Evolutionary conservation across 805 yeast species (phyloP), one percentile per base, ranked within the genome.

Genomic region (Lipomyces chichibuensis): DNA sequence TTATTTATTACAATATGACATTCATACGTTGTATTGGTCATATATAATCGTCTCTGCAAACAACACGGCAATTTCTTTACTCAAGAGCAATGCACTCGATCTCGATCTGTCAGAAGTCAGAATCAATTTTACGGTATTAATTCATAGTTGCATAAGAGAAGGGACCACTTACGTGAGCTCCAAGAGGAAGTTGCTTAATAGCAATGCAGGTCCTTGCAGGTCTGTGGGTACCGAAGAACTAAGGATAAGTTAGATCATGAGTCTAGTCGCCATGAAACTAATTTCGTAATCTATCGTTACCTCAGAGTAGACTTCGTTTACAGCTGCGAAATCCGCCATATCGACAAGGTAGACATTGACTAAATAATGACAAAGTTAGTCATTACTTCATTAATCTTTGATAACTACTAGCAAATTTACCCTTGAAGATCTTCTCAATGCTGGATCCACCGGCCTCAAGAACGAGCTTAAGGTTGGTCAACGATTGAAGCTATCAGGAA

Each of bases 161-260:
- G 8, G 14, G 13, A 27, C 43, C 60, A 76, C 78, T 32, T 72
- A 82, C 83, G 69, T 86, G 90, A 69, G 87, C 91, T 69, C 92
- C 92, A 79, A 95, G 85, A 69, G 99, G 99, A 74, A 95, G 87
- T 70, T 86, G 87, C 80, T 88, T 88, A 70, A 93, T 98, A 57
- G 98, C 98, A 74, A 95, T 96, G 84, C 98, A 95, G 1, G 98
- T 91, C 85, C 99, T 91, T 52, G 98, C 98, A 56, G 99, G 98
- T 79, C 89, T 89, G 81, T 89, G 94, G 58, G 80, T 82, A 75
- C 77, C 84, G 82, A 91, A 91, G 80, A 90, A 88, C 79, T 88
- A 84, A 39, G 27, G 61, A 52, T 29, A 54, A 37, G 27, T 39
- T 13, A 35, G 27, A 8, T 13, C 32, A 25, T 29, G 39, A 43